These are phyloP conservation scores for Ganoderma leucocontextum DNA, from an alignment of 1,284 basidiomycete genomes.

Conservation along the genomic window DNA sequence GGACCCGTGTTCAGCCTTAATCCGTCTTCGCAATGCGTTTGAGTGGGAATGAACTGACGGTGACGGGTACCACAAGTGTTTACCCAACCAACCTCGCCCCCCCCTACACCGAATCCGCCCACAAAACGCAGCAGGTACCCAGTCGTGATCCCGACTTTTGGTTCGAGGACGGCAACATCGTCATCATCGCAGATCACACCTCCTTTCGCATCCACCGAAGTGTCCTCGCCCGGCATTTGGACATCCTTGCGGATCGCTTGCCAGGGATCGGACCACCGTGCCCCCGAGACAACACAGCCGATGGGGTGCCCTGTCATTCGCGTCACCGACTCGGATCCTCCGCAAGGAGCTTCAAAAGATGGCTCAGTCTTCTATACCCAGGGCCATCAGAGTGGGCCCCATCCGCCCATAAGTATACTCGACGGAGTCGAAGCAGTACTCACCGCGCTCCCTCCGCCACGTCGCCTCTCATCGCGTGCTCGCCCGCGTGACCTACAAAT, in stretches of 20 bases:
- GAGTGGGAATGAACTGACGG: background rate
- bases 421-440: too few species aligned
- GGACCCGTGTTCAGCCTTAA: too few species aligned
- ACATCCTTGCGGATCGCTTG: background rate
- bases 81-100: background rate
- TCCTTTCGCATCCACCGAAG: constrained; percentile 12
- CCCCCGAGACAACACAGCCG: background rate
- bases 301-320: background rate
- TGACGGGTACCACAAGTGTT: background rate
- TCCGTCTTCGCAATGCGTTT: background rate
- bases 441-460: background rate
- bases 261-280: background rate
- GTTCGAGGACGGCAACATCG: constrained; percentile 16
- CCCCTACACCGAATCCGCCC: background rate
- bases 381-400: background rate
- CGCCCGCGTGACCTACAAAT: too few species aligned
- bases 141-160: constrained; percentile 9
- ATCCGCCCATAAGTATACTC: too few species aligned
- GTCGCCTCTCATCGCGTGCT: too few species aligned
- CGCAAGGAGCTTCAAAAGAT: background rate
- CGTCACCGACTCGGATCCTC: constrained; percentile 3
- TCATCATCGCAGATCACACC: background rate
- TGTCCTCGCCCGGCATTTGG: constrained; percentile 8
- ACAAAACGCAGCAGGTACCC: background rate
- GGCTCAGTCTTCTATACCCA: background rate